Base-by-base conservation (phyloP, 2,329 filamentous ascomycete genomes). In the Botrytis deweyae region DNA sequence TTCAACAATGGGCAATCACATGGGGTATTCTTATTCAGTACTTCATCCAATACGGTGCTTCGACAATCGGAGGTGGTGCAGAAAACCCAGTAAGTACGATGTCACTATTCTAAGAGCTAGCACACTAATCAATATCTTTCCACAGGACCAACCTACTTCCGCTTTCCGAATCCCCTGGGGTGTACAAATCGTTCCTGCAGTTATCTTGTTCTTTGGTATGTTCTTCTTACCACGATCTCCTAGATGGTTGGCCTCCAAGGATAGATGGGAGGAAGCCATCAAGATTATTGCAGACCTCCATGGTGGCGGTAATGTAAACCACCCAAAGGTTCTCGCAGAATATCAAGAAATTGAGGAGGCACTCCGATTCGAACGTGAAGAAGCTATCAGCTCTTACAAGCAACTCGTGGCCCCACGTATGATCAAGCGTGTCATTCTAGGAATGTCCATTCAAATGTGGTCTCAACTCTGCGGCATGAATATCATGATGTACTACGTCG, bases 401-500 rank as follows among this genome's bases (percentile, higher is more conserved):
- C 92, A 95, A 80, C 87, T 96, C 1, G 87, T 94, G 82, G 88
- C 87, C 76, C 92, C 92, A 1, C 84, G 85, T 14, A 93, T 93
- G 89, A 84, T 93, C 78, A 92, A 92, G 83, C 88, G 92, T 62
- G 92, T 91, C 8, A 82, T 90, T 74, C 89, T 93, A 74, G 92
- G 91, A 74, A 81, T 93, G 74, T 93, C 91, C 78, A 91, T 88
- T 2, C 92, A 94, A 82, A 90, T 93, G 80, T 94, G 92, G 92
- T 89, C 87, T 20, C 91, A 94, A 80, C 82, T 94, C 46, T 92
- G 90, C 0, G 92, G 92, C 25, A 92, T 92, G 90, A 93, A 93
- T 78, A 90, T 89, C 40, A 91, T 89, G 91, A 86, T 90, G 89
- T 91, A 72, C 82, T 92, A 92, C 79, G 91, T 92, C 76, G 86